Base-by-base conservation (phyloP, 345 rosid genomes). In the Cardiospermum halicacabum region DNA sequence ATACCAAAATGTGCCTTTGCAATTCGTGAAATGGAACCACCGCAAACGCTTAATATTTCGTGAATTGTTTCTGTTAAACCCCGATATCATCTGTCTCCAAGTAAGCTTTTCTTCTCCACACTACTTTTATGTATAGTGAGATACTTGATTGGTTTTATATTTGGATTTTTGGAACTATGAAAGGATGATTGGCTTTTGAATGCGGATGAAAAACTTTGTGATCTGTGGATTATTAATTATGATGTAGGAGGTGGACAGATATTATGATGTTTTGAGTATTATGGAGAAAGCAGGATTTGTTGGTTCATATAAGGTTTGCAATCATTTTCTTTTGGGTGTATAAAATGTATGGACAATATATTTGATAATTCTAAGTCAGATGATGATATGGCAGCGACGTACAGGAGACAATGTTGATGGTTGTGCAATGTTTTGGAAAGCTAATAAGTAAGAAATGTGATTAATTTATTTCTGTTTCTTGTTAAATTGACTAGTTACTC, bases 391-490 rank as follows among this genome's bases (percentile, higher is more conserved):
- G 73, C 89, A 91, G 92, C 79, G 88, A 56, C 88, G 97, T 59
- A 88, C 92, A 32, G 97, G 92, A 70, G 85, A 75, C 76, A 55
- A 69, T 74, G 82, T 71, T 60, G 97, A 91, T 69, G 96, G 96
- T 11, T 91, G 97, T 72, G 97, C 96, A 56, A 71, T 72, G 34
- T 88, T 91, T 64, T 91, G 96, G 97, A 88, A 78, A 78, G 76
- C 83, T 16, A 78, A 85, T 34, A 79, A 69, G 97, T 88, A 67
- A 72, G 75, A 16, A 27, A 62, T 66, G n/a, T 45, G 32, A 57
- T 31, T 72, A 48, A 32, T 62, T 34, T 22, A 22, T 11, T 53
- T 64, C 34, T 61, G n/a, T 18, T 58, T 36, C 49, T 65, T 24
- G 42, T 30, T 7, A 28, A 39, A 7, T 65, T 60, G 13, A 32